A percentile compares a stretch with the other conserved stretches of the same genome.
Evolutionary conservation across 805 yeast genomes (phyloP).

Genomic region (Wickerhamiella galacta): DNA sequence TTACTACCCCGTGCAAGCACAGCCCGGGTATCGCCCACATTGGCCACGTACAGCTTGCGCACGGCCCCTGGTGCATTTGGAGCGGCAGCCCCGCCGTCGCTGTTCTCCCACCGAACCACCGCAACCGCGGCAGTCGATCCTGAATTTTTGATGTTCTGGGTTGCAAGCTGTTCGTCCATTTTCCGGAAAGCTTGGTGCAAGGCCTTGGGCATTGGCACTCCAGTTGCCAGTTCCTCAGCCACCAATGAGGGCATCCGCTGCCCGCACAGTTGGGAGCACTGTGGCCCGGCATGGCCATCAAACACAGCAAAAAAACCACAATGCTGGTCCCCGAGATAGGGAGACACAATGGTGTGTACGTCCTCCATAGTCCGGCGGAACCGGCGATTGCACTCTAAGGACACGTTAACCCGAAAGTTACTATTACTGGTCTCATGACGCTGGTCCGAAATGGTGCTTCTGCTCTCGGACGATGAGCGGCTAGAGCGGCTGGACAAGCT

Average conservation of each 20-base stretch:
- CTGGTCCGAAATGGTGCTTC: neutral
- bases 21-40: conserved; percentile 85
- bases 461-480: neutral
- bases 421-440: neutral
- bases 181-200: conserved; percentile 52
- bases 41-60: conserved; percentile 78
- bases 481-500: no score
- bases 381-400: conserved; percentile 71
- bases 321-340: conserved; percentile 65
- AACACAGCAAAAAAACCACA: conserved; percentile 93
- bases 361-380: conserved; percentile 90
- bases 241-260: conserved; percentile 57
- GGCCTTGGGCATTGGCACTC: conserved; percentile 41
- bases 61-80: conserved; percentile 3
- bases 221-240: conserved; percentile 13
- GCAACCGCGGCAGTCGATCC: conserved; percentile 97
- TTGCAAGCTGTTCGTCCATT: conserved; percentile 54
- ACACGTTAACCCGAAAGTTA: conserved; percentile 48
- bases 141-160: conserved; percentile 49
- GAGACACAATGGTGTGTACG: conserved; percentile 82
- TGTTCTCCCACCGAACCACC: conserved; percentile 66
- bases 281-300: conserved; percentile 95
- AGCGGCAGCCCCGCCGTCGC: conserved; percentile 1
- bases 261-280: conserved; percentile 90
- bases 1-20: conserved; percentile 59